phyloP scores from a whole-genome alignment of 1,284 basidiomycete species.

The Ustilago sp. region DNA sequence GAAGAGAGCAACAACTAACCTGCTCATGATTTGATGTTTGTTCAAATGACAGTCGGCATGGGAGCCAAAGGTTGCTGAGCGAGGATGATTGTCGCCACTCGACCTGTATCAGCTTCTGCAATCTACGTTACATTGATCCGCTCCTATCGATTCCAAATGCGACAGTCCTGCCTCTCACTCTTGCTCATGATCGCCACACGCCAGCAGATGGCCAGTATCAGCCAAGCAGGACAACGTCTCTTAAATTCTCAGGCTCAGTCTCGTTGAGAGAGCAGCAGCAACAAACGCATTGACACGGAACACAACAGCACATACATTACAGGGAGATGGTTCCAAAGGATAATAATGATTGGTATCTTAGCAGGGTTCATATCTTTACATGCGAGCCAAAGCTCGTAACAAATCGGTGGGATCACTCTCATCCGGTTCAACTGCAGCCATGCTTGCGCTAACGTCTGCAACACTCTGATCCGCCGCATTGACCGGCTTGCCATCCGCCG shows the following conservation, averaged over 20 bases:
- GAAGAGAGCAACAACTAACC: background rate
- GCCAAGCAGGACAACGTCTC: no score
- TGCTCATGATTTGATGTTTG: background rate
- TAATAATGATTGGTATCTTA: conserved; percentile 1
- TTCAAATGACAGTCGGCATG: conserved; percentile 48
- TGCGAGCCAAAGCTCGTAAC: conserved; percentile 42
- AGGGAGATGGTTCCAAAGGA: background rate
- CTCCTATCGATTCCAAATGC: background rate
- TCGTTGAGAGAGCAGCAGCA: background rate
- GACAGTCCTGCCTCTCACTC: background rate
- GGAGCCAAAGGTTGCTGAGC: conserved; percentile 64
- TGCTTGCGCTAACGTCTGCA: conserved; percentile 35
- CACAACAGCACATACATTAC: background rate
- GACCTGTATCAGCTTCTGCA: conserved; percentile 4
- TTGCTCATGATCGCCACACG: background rate
- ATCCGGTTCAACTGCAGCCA: conserved; percentile 38
- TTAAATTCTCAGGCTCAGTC: no score
- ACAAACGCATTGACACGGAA: background rate
- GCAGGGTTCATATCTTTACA: conserved; percentile 5
- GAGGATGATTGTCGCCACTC: conserved; percentile 19
- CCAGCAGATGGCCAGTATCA: background rate
- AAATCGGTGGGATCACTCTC: conserved; percentile 55
- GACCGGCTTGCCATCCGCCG: conserved; percentile 5
- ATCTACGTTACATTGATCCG: background rate
- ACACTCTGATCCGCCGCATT: conserved; percentile 24